Evolutionary conservation across 306 rosid species (phyloP).

Genomic region (Cucurbita argyrosperma): DNA sequence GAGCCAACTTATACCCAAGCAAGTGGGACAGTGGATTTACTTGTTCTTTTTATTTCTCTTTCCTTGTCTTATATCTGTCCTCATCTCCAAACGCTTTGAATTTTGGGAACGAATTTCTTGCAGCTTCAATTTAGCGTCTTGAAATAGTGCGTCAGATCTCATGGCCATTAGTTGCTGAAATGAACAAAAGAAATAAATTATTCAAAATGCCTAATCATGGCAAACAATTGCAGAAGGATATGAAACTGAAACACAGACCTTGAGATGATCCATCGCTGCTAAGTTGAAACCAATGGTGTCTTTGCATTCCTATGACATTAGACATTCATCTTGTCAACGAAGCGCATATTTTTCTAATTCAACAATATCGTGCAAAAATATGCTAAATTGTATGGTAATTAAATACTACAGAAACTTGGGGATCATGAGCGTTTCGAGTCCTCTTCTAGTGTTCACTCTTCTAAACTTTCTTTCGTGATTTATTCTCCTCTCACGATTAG

Average conservation of each 20-base stretch:
- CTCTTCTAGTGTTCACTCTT: not conserved
- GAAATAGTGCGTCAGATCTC: slow-evolving; percentile 68
- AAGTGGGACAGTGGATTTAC: slow-evolving; percentile 11
- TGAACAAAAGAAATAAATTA: slow-evolving; percentile 8
- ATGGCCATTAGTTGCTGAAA: slow-evolving; percentile 80
- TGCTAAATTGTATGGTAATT: too few relatives aligned
- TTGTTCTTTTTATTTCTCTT: slow-evolving; percentile 39
- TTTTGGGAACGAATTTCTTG: slow-evolving; percentile 58
- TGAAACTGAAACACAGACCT: slow-evolving; percentile 28
- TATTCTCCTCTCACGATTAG: not conserved
- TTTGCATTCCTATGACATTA: slow-evolving; percentile 60
- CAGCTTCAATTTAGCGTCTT: slow-evolving; percentile 60
- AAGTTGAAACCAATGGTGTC: slow-evolving; percentile 77
- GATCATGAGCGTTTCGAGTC: not conserved
- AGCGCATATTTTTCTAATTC: not conserved
- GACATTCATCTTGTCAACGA: slow-evolving; percentile 7
- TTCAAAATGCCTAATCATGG: not conserved
- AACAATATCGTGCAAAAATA: not conserved
- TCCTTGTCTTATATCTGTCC: slow-evolving; percentile 39
- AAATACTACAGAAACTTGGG: not conserved
- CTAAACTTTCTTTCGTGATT: not conserved
- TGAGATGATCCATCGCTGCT: slow-evolving; percentile 94
- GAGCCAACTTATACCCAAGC: not conserved
- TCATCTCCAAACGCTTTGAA: slow-evolving; percentile 47
- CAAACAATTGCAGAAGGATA: not conserved